A percentile compares a stretch with the other conserved stretches of the same genome.
phyloP scores from a whole-genome alignment of 805 yeast species.

The Candida xiaguanensis region DNA sequence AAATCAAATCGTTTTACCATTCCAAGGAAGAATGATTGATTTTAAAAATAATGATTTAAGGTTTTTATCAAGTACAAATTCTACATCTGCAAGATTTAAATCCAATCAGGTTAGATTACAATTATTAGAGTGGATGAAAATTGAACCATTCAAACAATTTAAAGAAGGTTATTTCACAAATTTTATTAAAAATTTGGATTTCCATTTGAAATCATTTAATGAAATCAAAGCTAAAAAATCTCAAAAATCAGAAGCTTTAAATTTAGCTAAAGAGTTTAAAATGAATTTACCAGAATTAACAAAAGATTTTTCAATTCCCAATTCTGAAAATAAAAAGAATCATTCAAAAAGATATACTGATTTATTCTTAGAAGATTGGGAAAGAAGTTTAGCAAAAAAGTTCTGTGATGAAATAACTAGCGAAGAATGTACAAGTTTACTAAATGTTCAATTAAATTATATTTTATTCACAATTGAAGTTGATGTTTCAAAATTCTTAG shows the following conservation, averaged over 20 bases:
- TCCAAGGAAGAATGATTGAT: slow-evolving; percentile 30
- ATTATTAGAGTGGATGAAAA: slow-evolving; percentile 34
- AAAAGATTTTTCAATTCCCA: slow-evolving; percentile 15
- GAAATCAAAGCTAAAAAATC: slow-evolving; percentile 14
- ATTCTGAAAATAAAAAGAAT: slow-evolving; percentile 2
- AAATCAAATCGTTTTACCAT: slow-evolving; percentile 8
- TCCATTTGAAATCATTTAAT: slow-evolving; percentile 13
- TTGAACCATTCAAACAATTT: slow-evolving; percentile 33
- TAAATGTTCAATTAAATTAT: slow-evolving; percentile 36
- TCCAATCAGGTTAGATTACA: slow-evolving; percentile 23
- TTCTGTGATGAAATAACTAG: slow-evolving; percentile 13
- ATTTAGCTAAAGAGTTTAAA: slow-evolving; percentile 18
- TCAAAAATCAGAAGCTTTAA: slow-evolving; percentile 16
- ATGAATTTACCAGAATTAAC: slow-evolving; percentile 19
- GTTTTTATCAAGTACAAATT: slow-evolving; percentile 16
- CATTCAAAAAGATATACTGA: slow-evolving; percentile 9
- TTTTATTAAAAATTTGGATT: slow-evolving; percentile 15
- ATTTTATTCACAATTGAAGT: slow-evolving; percentile 31
- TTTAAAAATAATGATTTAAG: slow-evolving; percentile 35
- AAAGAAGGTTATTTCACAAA: slow-evolving; percentile 17
- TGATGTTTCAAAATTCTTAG: slow-evolving; percentile 23
- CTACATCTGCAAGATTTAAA: slow-evolving; percentile 16
- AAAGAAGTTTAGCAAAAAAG: slow-evolving; percentile 15
- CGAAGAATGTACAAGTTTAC: slow-evolving; percentile 15
- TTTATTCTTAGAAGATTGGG: slow-evolving; percentile 29